Evolutionary conservation across 495 filamentous ascomycete genomes (phyloP), one percentile per base, ranked within the genome.

Genomic region (Lindgomyces ingoldianus): DNA sequence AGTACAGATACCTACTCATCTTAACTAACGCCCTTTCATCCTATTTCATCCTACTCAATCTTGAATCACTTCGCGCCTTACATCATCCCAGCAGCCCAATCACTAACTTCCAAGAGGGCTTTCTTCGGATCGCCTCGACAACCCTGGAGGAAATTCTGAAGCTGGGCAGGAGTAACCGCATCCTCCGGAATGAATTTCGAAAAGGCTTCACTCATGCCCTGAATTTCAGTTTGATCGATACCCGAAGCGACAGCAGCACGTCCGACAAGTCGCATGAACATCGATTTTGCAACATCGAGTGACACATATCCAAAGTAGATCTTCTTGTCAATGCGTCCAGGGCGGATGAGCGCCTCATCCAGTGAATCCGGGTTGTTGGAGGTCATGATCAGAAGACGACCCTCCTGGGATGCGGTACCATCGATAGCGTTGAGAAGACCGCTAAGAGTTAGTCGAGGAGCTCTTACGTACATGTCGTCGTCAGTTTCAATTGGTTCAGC

Each of bases 341-440:
- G 88, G 0, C 90, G 85, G 56, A 90, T 86, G 1, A 94, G 80
- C 0, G 90, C 89, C 39, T 85, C 79, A 66, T 94, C 90, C 0
- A 94, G 80, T 62, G 87, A 86, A 27, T 91, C 85, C 0, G 85
- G 69, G 71, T 91, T 87, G 68, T 94, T 94, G 50, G 90, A 91
- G 1, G 89, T 93, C 89, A 94, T 93, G 66, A 94, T 87, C 10
- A 93, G 80, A n/a, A 92, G 84, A 8, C 90, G 84, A 11, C 90
- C 90, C 73, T 94, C 90, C 57, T 86, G 84, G 0, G 86, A 85
- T 9, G 87, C 87, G n/a, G 91, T 87, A 18, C 90, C 90, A 66
- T 93, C 90, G 30, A 94, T 83, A 25, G 90, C 89, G 66, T 93
- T 94, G 36, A 93, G 78, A 4, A 93, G 77, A 0, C 85, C 89